Evolutionary conservation across 495 filamentous ascomycete species (phyloP).

Genomic region (Massariosphaeria phaeospora): DNA sequence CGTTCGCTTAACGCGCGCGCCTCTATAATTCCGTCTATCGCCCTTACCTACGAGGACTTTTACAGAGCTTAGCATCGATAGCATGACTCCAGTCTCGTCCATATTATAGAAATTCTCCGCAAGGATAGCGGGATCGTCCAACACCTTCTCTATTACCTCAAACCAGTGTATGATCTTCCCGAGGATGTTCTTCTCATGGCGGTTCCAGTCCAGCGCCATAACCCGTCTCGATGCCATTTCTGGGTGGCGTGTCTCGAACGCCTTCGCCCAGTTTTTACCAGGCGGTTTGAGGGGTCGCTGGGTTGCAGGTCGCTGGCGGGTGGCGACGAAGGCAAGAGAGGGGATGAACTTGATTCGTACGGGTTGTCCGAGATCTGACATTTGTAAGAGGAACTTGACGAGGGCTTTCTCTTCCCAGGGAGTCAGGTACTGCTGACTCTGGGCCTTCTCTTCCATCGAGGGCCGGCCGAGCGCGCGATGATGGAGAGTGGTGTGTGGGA

Average conservation of each 20-base stretch:
- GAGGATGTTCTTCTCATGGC: slow-evolving; percentile 34
- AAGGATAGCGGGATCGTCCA: slow-evolving; percentile 8
- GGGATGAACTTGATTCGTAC: slow-evolving; percentile 36
- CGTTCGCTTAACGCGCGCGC: slow-evolving; percentile 26
- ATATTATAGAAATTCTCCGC: slow-evolving; percentile 29
- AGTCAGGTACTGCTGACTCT: slow-evolving; percentile 10
- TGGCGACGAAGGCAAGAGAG: slow-evolving; percentile 4
- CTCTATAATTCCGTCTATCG: slow-evolving; percentile 36
- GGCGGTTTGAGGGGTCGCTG: slow-evolving; percentile 15
- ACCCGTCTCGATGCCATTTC: slow-evolving; percentile 27
- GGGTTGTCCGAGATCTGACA: slow-evolving; percentile 34
- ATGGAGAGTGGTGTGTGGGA: slow-evolving; percentile 9
- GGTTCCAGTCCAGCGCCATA: slow-evolving; percentile 36
- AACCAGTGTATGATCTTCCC: slow-evolving; percentile 17
- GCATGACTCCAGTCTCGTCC: slow-evolving; percentile 31
- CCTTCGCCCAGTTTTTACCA: slow-evolving; percentile 32
- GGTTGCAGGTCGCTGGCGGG: slow-evolving; percentile 10
- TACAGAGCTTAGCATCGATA: slow-evolving; percentile 40
- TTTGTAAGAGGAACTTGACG: slow-evolving; percentile 34
- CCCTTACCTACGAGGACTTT: slow-evolving; percentile 42
- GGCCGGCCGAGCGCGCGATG: slow-evolving; percentile 1
- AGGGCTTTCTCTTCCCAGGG: slow-evolving; percentile 36
- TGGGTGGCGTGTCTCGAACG: slow-evolving; percentile 24
- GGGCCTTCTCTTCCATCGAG: slow-evolving; percentile 14
- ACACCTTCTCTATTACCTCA: slow-evolving; percentile 14